These are phyloP conservation scores for Populus hybrid DNA, from an alignment of 441 rosid genomes.

Conservation along the genomic window DNA sequence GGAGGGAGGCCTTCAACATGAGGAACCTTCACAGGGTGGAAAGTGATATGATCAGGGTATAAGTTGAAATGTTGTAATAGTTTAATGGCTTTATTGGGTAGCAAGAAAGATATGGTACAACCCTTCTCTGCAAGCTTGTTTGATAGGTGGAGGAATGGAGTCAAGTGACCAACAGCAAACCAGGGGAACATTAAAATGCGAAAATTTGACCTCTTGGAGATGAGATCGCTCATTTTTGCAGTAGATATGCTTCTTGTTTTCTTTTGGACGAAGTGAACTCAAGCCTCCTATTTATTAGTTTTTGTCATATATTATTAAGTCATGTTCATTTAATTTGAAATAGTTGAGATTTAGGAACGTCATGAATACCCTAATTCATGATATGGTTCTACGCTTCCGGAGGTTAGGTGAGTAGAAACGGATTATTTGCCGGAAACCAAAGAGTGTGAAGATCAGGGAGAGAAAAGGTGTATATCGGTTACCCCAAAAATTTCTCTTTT, in stretches of 20 bases:
- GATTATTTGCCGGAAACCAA: neutral
- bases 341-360: neutral
- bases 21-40: neutral
- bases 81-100: neutral
- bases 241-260: neutral
- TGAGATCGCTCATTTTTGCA: neutral
- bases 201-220: neutral
- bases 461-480: too few relatives aligned
- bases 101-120: neutral
- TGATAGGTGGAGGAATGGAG: neutral
- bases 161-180: conserved; percentile 4
- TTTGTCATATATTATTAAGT: neutral
- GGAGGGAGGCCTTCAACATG: conserved; percentile 1
- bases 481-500: neutral
- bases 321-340: neutral
- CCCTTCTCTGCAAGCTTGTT: conserved; percentile 9
- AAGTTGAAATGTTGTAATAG: neutral
- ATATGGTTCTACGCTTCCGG: neutral
- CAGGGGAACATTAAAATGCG: conserved; percentile 1
- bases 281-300: neutral
- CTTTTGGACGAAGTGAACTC: neutral
- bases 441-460: neutral
- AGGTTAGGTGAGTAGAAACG: neutral
- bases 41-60: neutral
- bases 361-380: neutral